Conservation (phyloP, 2,329 filamentous ascomycete species). For the Fusarium sp. region DNA sequence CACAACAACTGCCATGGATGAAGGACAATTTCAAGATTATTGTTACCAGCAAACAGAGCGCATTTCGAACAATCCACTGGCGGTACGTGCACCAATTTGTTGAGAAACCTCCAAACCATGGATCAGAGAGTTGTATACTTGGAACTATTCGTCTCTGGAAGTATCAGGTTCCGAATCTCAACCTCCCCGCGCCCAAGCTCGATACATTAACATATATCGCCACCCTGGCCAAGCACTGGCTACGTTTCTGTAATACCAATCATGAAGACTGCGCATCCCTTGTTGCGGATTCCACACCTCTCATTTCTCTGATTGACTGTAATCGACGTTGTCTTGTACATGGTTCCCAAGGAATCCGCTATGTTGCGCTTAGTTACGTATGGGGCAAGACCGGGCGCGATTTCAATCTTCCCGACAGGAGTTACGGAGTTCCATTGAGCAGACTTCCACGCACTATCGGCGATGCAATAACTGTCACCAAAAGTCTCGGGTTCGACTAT, state of each 20-base stretch:
- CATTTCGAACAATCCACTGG: too few relatives aligned
- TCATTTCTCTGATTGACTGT: not conserved
- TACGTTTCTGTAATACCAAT: rapidly evolving
- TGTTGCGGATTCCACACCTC: not conserved
- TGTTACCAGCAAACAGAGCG: too few relatives aligned
- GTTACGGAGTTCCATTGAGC: rapidly evolving
- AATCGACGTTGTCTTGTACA: not conserved
- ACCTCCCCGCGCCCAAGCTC: not conserved
- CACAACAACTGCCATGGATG: too few relatives aligned
- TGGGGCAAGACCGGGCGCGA: not conserved
- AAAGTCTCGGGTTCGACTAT: not conserved
- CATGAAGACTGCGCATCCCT: not conserved
- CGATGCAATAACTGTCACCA: not conserved
- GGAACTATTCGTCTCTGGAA: not conserved
- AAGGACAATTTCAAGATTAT: too few relatives aligned
- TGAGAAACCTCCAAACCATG: too few relatives aligned
- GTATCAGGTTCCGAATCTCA: not conserved
- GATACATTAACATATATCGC: not conserved
- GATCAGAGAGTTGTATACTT: not conserved
- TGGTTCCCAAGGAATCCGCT: not conserved
- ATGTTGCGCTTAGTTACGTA: not conserved
- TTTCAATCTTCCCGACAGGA: rapidly evolving
- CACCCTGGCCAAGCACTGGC: not conserved
- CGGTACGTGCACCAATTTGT: too few relatives aligned
- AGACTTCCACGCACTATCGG: not conserved